These are phyloP conservation scores for Larix kaempferi DNA, from an alignment of 75 land plant species.

Conservation along the genomic window DNA sequence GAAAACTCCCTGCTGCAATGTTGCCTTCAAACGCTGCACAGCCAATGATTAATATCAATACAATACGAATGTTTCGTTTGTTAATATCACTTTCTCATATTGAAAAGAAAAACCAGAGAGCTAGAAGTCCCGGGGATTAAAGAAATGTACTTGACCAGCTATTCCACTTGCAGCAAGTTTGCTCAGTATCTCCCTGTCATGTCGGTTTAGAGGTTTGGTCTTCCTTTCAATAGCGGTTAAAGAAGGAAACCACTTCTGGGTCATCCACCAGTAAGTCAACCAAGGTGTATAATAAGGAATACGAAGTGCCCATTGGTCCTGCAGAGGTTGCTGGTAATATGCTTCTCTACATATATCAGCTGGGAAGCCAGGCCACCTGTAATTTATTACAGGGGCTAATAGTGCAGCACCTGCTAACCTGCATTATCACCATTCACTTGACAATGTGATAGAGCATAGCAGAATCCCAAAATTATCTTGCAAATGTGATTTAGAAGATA, in stretches of 20 bases:
- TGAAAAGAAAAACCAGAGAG: too few species aligned
- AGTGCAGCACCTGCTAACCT: constrained; percentile 80
- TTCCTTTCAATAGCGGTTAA: constrained; percentile 19
- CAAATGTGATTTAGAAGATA: too few species aligned
- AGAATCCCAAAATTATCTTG: too few species aligned
- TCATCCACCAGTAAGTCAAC: constrained; percentile 72
- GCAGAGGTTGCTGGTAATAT: constrained; percentile 26
- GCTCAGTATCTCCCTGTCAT: constrained; percentile 28
- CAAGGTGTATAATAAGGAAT: constrained; percentile 72
- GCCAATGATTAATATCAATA: too few species aligned
- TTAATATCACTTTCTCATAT: too few species aligned
- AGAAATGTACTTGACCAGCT: background rate
- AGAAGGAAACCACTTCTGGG: constrained; percentile 63
- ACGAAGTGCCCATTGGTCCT: constrained; percentile 47
- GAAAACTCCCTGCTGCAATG: constrained; percentile 57
- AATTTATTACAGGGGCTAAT: constrained; percentile 71
- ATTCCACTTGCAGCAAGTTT: background rate
- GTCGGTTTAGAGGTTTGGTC: constrained; percentile 15
- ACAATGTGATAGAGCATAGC: background rate
- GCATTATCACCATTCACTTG: background rate
- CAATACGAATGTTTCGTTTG: too few species aligned
- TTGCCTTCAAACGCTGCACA: background rate
- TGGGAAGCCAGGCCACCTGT: constrained; percentile 82
- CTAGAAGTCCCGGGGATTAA: background rate
- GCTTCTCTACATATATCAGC: constrained; percentile 45